Conservation (phyloP, 495 filamentous ascomycete species). For the Neurospora discreta region DNA sequence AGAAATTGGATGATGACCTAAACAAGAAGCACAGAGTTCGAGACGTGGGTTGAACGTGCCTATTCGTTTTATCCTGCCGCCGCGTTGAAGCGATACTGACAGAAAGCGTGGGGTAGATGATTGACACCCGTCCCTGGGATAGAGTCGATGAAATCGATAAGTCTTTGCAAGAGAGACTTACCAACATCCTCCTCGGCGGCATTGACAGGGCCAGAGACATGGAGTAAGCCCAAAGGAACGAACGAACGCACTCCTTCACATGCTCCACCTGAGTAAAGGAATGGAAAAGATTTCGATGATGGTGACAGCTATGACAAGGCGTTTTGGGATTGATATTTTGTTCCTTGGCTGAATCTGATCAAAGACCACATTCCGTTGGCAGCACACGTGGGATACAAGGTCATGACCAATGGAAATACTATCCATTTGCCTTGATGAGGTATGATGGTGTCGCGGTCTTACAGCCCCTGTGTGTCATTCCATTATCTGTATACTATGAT, state of each 20-base stretch:
- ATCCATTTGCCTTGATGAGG: background rate
- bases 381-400: background rate
- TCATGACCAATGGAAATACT: background rate
- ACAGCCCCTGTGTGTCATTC: background rate
- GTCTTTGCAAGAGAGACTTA: constrained; percentile 4
- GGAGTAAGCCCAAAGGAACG: background rate
- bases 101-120: constrained; percentile 1
- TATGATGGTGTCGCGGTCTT: background rate
- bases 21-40: constrained; percentile 2
- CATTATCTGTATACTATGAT: background rate
- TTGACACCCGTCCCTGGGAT: constrained; percentile 11
- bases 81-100: background rate
- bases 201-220: constrained; percentile 1
- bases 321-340: background rate
- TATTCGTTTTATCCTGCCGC: background rate
- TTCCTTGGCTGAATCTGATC: background rate
- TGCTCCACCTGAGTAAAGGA: background rate
- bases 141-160: constrained; percentile 1
- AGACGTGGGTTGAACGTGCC: constrained; percentile 4
- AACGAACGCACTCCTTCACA: background rate
- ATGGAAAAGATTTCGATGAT: background rate
- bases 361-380: background rate
- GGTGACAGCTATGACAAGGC: background rate
- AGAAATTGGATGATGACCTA: constrained; percentile 5
- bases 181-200: constrained; percentile 6